Evolutionary conservation across 2,329 filamentous ascomycete species (phyloP).

Genomic region (Hirsutella minnesotensis): DNA sequence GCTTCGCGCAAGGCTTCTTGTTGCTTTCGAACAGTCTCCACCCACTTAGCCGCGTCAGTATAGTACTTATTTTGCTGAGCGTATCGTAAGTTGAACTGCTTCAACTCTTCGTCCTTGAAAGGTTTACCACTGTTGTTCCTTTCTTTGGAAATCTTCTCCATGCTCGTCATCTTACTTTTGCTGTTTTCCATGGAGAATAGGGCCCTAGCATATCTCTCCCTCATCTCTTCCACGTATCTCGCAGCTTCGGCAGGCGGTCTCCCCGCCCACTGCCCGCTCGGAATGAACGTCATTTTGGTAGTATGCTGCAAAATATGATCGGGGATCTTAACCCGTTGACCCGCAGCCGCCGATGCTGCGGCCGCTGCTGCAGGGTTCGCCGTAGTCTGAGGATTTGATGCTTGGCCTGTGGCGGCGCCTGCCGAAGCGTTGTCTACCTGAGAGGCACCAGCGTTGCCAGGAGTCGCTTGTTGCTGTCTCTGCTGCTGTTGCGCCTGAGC

Average conservation of each 20-base stretch:
- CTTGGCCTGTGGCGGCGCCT: slow-evolving; percentile 6
- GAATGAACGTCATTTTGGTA: slow-evolving; percentile 33
- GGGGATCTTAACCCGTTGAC: slow-evolving; percentile 23
- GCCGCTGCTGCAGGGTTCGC: no score
- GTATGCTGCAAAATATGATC: slow-evolving; percentile 35
- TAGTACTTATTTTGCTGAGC: slow-evolving; percentile 32
- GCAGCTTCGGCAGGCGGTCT: slow-evolving; percentile 29
- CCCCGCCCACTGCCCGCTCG: slow-evolving; percentile 28
- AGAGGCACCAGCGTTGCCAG: background rate
- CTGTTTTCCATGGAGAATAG: slow-evolving; percentile 37
- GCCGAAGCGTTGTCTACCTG: slow-evolving; percentile 4
- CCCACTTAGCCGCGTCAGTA: slow-evolving; percentile 33
- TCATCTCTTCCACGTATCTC: slow-evolving; percentile 37
- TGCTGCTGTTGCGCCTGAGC: slow-evolving; percentile 8
- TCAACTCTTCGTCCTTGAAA: slow-evolving; percentile 34
- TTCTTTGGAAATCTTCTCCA: slow-evolving; percentile 31
- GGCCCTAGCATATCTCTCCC: slow-evolving; percentile 33
- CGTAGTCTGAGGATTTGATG: slow-evolving; percentile 7
- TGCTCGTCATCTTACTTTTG: slow-evolving; percentile 24
- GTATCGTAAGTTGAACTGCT: slow-evolving; percentile 29
- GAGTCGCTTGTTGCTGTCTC: slow-evolving; percentile 2
- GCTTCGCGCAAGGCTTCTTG: slow-evolving; percentile 24
- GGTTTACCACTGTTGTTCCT: slow-evolving; percentile 29
- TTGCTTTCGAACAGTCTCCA: slow-evolving; percentile 34
- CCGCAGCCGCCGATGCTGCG: slow-evolving; percentile 7